Conservation (phyloP, 2,329 filamentous ascomycete genomes). For the Cercospora zeina region DNA sequence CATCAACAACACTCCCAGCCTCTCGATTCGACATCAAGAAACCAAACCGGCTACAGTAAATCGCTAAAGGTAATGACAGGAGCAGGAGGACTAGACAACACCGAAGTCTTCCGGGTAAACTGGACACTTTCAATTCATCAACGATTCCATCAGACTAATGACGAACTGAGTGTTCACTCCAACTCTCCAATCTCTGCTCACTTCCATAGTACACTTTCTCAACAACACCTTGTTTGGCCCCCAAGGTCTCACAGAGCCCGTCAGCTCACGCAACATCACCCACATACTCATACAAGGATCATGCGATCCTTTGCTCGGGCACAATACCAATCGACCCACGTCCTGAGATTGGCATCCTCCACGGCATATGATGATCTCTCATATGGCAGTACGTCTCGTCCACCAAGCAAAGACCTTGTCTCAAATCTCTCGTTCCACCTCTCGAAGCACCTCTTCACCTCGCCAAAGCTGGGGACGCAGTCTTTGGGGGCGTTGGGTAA, state of each 20-base stretch:
- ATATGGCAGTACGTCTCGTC: background rate
- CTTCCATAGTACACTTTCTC: background rate
- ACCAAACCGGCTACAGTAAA: no score
- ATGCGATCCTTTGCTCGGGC: background rate
- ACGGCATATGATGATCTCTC: no score
- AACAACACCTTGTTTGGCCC: background rate
- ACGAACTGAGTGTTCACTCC: background rate
- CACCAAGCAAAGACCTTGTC: background rate
- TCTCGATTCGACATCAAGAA: no score
- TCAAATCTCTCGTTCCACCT: background rate
- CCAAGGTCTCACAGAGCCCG: background rate
- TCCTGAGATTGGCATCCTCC: background rate
- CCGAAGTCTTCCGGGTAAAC: background rate
- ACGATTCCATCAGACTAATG: background rate
- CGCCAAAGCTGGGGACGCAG: slow-evolving; percentile 25
- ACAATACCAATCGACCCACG: background rate
- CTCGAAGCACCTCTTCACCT: slow-evolving; percentile 13
- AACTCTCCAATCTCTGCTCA: background rate
- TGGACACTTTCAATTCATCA: background rate
- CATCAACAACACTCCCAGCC: background rate
- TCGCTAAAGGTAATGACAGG: no score
- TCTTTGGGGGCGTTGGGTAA: slow-evolving; percentile 31
- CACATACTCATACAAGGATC: background rate
- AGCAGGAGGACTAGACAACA: no score
- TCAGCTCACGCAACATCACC: background rate